A percentile compares a stretch with the other conserved stretches of the same genome.
Evolutionary conservation across 352 stramenopile genomes (phyloP).

Genomic region (Globisporangium sylvaticum): DNA sequence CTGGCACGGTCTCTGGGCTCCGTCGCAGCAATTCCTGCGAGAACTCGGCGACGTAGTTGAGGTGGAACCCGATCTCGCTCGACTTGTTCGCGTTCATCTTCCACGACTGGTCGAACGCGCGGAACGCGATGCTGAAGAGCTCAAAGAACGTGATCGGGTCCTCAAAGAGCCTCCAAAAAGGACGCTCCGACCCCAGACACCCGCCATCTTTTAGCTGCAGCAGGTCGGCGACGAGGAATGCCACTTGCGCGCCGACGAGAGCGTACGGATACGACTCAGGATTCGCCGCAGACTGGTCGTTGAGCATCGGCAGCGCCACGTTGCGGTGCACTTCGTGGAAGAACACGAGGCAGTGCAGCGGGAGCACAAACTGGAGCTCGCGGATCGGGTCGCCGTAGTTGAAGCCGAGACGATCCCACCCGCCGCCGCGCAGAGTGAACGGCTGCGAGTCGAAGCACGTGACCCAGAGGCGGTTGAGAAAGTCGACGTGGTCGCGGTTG

Average conservation of each 20-base stretch:
- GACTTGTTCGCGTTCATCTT: conserved; percentile 40
- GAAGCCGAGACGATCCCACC: conserved; percentile 68
- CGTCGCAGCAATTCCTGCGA: conserved; percentile 66
- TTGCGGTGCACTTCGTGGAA: conserved; percentile 75
- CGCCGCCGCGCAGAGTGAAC: conserved; percentile 35
- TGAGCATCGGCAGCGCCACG: conserved; percentile 61
- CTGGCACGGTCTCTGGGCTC: conserved; percentile 49
- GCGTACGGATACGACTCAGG: conserved; percentile 65
- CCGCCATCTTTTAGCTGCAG: conserved; percentile 71
- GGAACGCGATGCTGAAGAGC: conserved; percentile 72
- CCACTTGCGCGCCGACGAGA: conserved; percentile 44
- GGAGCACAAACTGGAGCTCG: conserved; percentile 68
- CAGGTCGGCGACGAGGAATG: conserved; percentile 59
- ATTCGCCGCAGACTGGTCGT: conserved; percentile 38
- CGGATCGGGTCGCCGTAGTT: conserved; percentile 57
- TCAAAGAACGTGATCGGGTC: conserved; percentile 82
- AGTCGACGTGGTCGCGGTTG: conserved; percentile 67
- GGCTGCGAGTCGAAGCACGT: conserved; percentile 67
- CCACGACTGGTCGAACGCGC: conserved; percentile 69
- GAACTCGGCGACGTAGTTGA: conserved; percentile 70
- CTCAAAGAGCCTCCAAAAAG: conserved; percentile 85
- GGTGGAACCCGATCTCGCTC: conserved; percentile 54
- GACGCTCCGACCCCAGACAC: conserved; percentile 67
- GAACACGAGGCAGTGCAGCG: conserved; percentile 77
- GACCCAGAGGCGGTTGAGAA: conserved; percentile 65